Percentiles rank a stretch among this genome's conserved stretches.
These are phyloP conservation scores for Monosporascus sp. DNA, from an alignment of 2,329 filamentous ascomycete genomes.

Conservation along the genomic window DNA sequence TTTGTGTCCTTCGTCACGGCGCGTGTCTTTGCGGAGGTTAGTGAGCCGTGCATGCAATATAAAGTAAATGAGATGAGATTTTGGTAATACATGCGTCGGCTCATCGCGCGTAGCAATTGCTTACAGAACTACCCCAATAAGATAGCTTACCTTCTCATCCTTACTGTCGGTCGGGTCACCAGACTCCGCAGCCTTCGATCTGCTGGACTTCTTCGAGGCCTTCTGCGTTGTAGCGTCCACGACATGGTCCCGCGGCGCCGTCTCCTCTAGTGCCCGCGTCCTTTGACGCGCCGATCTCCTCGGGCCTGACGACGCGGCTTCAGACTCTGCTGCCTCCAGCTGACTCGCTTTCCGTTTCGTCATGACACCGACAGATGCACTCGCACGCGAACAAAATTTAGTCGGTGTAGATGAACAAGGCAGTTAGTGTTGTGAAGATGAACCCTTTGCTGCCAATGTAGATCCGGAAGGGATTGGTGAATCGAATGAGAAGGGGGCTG, in stretches of 20 bases:
- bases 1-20: constrained; percentile 2
- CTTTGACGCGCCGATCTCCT: background rate
- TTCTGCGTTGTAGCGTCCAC: background rate
- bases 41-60: background rate
- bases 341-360: background rate
- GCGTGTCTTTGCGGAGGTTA: constrained; percentile 4
- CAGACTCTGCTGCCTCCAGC: background rate
- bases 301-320: background rate
- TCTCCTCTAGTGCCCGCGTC: background rate
- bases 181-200: no score
- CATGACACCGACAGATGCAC: background rate
- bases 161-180: no score
- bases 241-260: background rate
- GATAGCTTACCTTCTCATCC: no score
- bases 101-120: no score
- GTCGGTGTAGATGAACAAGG: no score
- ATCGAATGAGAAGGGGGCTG: background rate
- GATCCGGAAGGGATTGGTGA: background rate
- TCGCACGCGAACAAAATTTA: no score
- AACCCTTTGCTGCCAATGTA: background rate
- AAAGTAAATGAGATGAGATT: no score
- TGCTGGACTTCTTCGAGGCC: background rate
- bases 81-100: no score
- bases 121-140: no score
- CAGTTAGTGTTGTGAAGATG: no score